These are phyloP conservation scores for Lepiota brunneoincarnata DNA, from an alignment of 768 basidiomycete species.

Conservation along the genomic window DNA sequence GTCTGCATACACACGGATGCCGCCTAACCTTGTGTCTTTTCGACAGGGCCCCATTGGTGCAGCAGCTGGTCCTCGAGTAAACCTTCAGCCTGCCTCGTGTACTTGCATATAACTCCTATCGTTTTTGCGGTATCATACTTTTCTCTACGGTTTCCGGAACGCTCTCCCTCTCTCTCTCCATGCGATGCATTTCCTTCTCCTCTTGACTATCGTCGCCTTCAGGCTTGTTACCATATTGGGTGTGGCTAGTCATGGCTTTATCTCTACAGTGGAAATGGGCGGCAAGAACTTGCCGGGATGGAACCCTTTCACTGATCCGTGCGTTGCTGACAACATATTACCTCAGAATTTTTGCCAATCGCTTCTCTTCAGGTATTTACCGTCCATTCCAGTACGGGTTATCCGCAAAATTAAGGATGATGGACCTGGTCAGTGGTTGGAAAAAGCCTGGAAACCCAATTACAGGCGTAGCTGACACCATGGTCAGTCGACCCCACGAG, in stretches of 20 bases:
- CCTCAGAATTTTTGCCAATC: conserved; percentile 7
- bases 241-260: conserved; percentile 32
- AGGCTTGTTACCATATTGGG: conserved; percentile 15
- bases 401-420: conserved; percentile 34
- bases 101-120: conserved; percentile 18
- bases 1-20: not conserved
- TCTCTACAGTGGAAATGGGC: conserved; percentile 28
- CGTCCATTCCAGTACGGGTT: conserved; percentile 23
- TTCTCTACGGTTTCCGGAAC: conserved; percentile 97
- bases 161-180: conserved; percentile 88
- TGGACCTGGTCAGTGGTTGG: conserved; percentile 25
- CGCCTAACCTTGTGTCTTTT: not conserved
- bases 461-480: conserved; percentile 12
- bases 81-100: conserved; percentile 6
- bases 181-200: conserved; percentile 37
- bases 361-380: conserved; percentile 23
- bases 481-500: conserved; percentile 24
- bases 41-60: conserved; percentile 15
- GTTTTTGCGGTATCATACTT: conserved; percentile 45
- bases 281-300: conserved; percentile 33
- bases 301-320: conserved; percentile 40
- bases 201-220: conserved; percentile 14
- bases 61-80: conserved; percentile 9
- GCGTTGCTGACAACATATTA: conserved; percentile 10
- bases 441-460: not conserved